These are phyloP conservation scores for Stevia rebaudiana DNA, from an alignment of 140 eudicot species.

Conservation along the genomic window DNA sequence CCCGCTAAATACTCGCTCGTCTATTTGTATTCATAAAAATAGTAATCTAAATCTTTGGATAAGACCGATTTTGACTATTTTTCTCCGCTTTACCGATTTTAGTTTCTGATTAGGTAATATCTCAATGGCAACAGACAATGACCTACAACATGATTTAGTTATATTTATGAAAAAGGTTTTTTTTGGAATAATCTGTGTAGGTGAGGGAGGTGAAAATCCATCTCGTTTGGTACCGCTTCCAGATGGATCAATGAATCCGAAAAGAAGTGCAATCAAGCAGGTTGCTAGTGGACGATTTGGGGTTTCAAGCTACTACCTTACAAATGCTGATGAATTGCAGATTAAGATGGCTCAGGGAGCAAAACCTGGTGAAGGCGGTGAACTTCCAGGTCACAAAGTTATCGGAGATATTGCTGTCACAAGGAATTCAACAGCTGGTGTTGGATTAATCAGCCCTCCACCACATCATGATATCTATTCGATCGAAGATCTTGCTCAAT, in stretches of 20 bases:
- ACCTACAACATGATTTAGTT: neutral
- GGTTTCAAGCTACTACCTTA: conserved; percentile 87
- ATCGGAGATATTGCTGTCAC: conserved; percentile 95
- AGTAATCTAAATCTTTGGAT: neutral
- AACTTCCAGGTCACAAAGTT: conserved; percentile 98
- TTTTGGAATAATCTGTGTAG: conserved; percentile 23
- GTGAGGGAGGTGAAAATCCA: conserved; percentile 99
- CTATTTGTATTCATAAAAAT: neutral
- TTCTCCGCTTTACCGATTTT: too few relatives aligned
- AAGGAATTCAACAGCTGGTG: conserved; percentile 97
- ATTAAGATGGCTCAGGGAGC: conserved; percentile 99
- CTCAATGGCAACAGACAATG: neutral
- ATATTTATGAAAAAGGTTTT: neutral
- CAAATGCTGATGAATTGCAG: conserved; percentile 94
- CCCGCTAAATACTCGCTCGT: neutral
- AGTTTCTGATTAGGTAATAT: too few relatives aligned
- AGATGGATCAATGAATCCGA: conserved; percentile 92
- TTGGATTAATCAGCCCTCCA: conserved; percentile 97
- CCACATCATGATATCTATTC: conserved; percentile 99
- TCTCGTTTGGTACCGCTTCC: conserved; percentile 95
- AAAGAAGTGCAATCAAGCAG: conserved; percentile 95
- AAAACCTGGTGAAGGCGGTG: conserved; percentile 99
- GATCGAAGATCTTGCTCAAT: conserved; percentile 95
- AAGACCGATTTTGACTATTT: neutral
- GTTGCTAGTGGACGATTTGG: conserved; percentile 99